Evolutionary conservation across 306 rosid species (phyloP), one percentile per base, ranked within the genome.

Genomic region (Gleditsia sinensis): DNA sequence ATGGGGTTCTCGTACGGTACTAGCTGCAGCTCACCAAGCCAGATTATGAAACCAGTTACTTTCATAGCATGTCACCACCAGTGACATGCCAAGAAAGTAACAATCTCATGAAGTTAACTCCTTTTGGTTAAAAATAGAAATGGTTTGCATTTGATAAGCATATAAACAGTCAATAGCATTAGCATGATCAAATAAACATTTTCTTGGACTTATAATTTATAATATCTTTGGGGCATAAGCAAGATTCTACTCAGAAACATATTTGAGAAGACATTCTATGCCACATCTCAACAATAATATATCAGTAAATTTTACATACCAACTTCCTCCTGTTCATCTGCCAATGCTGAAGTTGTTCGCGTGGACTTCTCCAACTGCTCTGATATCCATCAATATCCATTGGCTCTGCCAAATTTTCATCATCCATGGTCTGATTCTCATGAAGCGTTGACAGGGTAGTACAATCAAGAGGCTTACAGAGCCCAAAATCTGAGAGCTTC

Each of bases 401-500:
- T 80, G 95, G 95, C 81, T 89, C 96, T 61, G 96, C 78, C 85
- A 71, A 71, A 74, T 81, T 87, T 81, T 76, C 98, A 83, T 88
- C 96, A 81, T 83, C 95, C 89, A 88, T 80, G 61, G 90, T 62
- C 82, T 87, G 88, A 84, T 89, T 87, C 87, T 91, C 98, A 87
- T 94, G 96, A 83, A 94, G 89, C 72, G 94, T 86, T 75, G 98
- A 84, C 83, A 95, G 80, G 83, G 96, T 85, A 67, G 81, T 80
- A 85, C 96, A 91, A 83, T 94, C 95, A 39, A 94, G 92, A 75
- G 98, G 98, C 87, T 94, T 94, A 78, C 98, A 94, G 55, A 94
- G 98, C 63, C 98, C 98, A 67, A 94, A 94, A 88, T 94, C 98
- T 24, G 98, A 94, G 83, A 94, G 98, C 85, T 94, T 94, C 98